These are phyloP conservation scores for Monosporascus sp. DNA, from an alignment of 2,329 filamentous ascomycete species.

Conservation along the genomic window DNA sequence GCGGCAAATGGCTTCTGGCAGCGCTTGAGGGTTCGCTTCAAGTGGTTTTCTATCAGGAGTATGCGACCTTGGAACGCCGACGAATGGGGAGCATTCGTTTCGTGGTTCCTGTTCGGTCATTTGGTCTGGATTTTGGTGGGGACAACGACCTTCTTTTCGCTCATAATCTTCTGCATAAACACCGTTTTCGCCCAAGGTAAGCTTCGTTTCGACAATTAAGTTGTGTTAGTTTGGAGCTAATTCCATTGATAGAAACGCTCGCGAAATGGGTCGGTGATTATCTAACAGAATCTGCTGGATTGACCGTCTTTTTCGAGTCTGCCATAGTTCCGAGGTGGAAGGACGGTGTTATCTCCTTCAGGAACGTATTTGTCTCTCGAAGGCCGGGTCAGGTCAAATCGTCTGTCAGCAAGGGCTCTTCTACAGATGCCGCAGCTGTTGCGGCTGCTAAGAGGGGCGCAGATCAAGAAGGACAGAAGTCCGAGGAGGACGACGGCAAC, in stretches of 20 bases:
- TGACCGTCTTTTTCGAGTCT: slow-evolving; percentile 94
- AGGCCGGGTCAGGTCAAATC: slow-evolving; percentile 76
- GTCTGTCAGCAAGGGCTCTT: slow-evolving; percentile 88
- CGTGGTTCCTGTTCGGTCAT: slow-evolving; percentile 92
- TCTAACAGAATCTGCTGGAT: slow-evolving; percentile 84
- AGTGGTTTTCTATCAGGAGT: slow-evolving; percentile 95
- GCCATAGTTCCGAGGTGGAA: slow-evolving; percentile 96
- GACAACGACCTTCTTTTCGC: slow-evolving; percentile 93
- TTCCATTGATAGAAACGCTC: slow-evolving; percentile 63
- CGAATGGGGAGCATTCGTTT: slow-evolving; percentile 90
- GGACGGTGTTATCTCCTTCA: slow-evolving; percentile 91
- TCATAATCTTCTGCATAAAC: slow-evolving; percentile 87
- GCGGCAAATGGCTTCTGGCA: slow-evolving; percentile 93
- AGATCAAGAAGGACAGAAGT: slow-evolving; percentile 37
- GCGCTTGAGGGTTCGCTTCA: slow-evolving; percentile 83
- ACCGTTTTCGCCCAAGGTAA: slow-evolving; percentile 90
- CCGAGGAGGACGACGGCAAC: slow-evolving; percentile 78
- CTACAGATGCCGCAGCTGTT: slow-evolving; percentile 74
- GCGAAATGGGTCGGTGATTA: slow-evolving; percentile 94
- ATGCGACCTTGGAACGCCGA: slow-evolving; percentile 92
- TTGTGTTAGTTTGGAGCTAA: slow-evolving; percentile 10
- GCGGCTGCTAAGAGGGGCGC: slow-evolving; percentile 66
- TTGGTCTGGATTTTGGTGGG: slow-evolving; percentile 93
- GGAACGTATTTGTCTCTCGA: slow-evolving; percentile 92
- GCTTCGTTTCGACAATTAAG: slow-evolving; percentile 15